Conservation (phyloP, 1,284 basidiomycete species). For the Moesziomyces sp. region DNA sequence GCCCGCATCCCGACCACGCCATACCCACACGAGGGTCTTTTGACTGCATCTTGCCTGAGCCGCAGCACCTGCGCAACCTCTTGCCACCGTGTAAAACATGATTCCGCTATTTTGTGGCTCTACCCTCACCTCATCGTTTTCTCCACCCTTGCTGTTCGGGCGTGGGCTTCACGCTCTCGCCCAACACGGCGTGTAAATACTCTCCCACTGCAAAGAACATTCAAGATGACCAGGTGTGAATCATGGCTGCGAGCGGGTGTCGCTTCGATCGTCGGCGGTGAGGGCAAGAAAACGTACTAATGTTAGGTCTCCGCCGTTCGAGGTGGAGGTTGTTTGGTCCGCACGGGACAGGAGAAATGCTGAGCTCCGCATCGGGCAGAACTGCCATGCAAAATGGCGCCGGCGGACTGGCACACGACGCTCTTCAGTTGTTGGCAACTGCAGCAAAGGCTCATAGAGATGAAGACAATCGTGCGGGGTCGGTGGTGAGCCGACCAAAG, state of each 20-base stretch:
- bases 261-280: no score
- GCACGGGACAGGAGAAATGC: neutral
- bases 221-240: slow-evolving; percentile 12
- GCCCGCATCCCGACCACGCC: slow-evolving; percentile 2
- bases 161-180: neutral
- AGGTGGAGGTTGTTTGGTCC: slow-evolving; percentile 8
- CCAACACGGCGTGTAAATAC: slow-evolving; percentile 24
- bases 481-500: neutral
- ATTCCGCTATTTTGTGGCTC: neutral
- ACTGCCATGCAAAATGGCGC: no score
- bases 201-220: slow-evolving; percentile 22
- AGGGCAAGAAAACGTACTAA: no score
- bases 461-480: neutral
- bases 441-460: neutral
- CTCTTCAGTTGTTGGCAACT: neutral
- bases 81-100: slow-evolving; percentile 36
- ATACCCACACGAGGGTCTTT: slow-evolving; percentile 36
- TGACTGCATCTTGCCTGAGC: neutral
- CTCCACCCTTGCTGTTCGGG: no score
- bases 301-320: no score
- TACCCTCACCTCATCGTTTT: neutral
- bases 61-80: slow-evolving; percentile 7
- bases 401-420: no score
- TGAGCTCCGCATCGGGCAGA: neutral
- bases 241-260: no score